phyloP scores from a whole-genome alignment of 169 alveolate genomes.

The Plasmodium knowlesi region DNA sequence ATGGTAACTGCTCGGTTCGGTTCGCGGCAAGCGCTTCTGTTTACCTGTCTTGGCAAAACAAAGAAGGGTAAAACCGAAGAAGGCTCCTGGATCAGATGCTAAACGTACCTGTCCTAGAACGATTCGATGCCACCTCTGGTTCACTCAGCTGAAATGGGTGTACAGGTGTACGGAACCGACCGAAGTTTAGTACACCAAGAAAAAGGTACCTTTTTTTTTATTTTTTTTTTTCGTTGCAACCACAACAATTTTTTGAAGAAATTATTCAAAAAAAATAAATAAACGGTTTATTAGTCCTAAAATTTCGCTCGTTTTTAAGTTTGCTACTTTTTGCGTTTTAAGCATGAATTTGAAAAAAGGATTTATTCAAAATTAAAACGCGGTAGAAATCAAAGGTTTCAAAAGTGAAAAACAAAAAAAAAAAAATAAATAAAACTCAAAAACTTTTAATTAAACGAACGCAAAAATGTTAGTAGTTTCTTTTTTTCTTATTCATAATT shows the following conservation, averaged over 20 bases:
- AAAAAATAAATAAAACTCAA: background rate
- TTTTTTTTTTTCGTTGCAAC: background rate
- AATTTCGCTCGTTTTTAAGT: background rate
- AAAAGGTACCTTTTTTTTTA: background rate
- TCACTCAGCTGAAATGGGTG: background rate
- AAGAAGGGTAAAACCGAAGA: background rate
- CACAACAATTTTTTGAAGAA: conserved; percentile 4
- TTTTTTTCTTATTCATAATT: background rate
- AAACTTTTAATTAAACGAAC: background rate
- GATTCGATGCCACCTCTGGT: background rate
- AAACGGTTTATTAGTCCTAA: background rate
- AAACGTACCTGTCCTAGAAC: background rate
- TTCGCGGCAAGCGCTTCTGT: background rate
- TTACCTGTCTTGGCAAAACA: background rate
- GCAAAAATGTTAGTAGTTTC: background rate
- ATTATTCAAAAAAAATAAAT: background rate
- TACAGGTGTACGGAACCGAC: background rate
- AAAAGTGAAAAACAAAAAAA: background rate
- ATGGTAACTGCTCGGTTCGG: background rate
- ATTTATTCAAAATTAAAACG: background rate
- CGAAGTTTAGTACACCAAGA: background rate
- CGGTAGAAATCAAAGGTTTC: background rate
- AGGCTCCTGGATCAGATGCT: background rate
- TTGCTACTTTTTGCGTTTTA: background rate
- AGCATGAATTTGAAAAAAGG: background rate